Evolutionary conservation across 2,329 filamentous ascomycete genomes (phyloP).

Genomic region (Emmonsiellopsis sp.): DNA sequence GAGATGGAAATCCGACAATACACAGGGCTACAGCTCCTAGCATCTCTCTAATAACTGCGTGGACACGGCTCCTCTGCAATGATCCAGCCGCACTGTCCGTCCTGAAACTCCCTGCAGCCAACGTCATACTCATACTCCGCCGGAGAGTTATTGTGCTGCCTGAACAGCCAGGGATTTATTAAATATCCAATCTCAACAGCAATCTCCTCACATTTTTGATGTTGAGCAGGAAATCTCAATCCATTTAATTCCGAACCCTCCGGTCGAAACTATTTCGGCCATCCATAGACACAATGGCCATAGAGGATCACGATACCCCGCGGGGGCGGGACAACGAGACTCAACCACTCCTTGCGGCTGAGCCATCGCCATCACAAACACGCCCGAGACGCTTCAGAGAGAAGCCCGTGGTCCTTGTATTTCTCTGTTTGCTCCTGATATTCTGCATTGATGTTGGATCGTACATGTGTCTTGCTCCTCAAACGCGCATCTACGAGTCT

Average conservation of each 20-base stretch:
- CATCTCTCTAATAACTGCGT: too few species aligned
- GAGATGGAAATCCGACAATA: too few species aligned
- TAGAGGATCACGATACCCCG: neutral
- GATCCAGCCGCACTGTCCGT: neutral
- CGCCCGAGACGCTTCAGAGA: conserved; percentile 1
- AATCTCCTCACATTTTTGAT: neutral
- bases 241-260: too few species aligned
- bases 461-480: conserved; percentile 8
- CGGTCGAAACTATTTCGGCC: too few species aligned
- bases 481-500: conserved; percentile 39
- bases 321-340: neutral
- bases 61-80: neutral
- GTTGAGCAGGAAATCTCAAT: neutral
- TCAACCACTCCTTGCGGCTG: neutral
- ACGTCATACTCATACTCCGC: neutral
- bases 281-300: neutral
- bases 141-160: neutral
- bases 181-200: neutral
- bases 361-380: neutral
- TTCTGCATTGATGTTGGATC: conserved; percentile 9
- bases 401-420: conserved; percentile 6
- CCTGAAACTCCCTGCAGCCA: neutral
- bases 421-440: conserved; percentile 4
- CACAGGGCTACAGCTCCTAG: too few species aligned
- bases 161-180: neutral